A percentile compares a stretch with the other conserved stretches of the same genome.
Conservation (phyloP, 2,329 filamentous ascomycete species). For the Sporothrix brunneoviolacea region DNA sequence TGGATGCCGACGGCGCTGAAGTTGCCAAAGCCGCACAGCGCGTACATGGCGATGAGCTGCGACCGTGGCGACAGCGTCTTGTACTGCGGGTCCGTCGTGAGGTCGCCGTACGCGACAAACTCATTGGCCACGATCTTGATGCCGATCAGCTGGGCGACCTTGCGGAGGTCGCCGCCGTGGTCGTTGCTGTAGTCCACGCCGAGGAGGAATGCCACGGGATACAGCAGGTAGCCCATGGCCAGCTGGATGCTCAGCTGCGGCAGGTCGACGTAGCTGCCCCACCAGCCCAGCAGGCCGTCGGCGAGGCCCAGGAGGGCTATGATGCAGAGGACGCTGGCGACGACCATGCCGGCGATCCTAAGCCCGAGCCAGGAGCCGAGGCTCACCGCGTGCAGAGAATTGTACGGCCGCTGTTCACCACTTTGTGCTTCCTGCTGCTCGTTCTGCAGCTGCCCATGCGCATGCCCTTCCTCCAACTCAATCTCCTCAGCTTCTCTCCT, state of each 20-base stretch:
- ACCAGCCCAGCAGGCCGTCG: constrained; percentile 76
- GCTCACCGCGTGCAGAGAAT: constrained; percentile 77
- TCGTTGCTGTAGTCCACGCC: constrained; percentile 57
- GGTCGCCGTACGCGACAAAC: constrained; percentile 55
- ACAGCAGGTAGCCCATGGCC: constrained; percentile 71
- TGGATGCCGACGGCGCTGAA: constrained; percentile 83
- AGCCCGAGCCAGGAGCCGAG: constrained; percentile 80
- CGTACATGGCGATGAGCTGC: constrained; percentile 76
- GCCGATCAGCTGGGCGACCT: constrained; percentile 68
- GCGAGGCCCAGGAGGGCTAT: constrained; percentile 68
- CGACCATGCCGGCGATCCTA: constrained; percentile 79
- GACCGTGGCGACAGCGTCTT: constrained; percentile 59
- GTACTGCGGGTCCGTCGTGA: constrained; percentile 47
- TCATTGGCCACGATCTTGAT: constrained; percentile 84
- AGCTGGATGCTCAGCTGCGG: constrained; percentile 67
- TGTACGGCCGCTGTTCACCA: constrained; percentile 44
- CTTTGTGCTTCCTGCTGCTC: not conserved
- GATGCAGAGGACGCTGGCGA: constrained; percentile 74
- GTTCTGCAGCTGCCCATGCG: not conserved
- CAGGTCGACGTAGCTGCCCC: constrained; percentile 68
- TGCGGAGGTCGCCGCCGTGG: constrained; percentile 53
- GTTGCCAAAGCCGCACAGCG: constrained; percentile 78
- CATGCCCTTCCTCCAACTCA: not conserved
- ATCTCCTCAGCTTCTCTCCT: not conserved
- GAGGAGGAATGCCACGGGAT: constrained; percentile 72